Evolutionary conservation across 1,139 yeast species (phyloP).

Genomic region (Kodamaea suecica): DNA sequence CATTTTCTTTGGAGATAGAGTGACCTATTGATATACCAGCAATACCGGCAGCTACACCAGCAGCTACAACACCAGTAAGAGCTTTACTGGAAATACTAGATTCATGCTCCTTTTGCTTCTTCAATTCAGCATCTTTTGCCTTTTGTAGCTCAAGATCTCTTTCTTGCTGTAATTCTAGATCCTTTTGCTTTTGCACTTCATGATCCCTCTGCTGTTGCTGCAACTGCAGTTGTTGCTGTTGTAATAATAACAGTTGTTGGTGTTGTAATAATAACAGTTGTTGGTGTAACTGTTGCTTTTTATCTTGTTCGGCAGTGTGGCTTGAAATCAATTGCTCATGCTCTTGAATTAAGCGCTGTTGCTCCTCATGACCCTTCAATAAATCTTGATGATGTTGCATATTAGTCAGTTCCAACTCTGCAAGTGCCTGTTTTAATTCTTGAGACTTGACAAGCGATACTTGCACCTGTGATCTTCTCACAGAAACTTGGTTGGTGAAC

Average conservation of each 20-base stretch:
- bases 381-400: slow-evolving; percentile 25
- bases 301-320: slow-evolving; percentile 7
- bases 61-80: slow-evolving; percentile 14
- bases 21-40: slow-evolving; percentile 14
- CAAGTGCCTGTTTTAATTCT: slow-evolving; percentile 32
- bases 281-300: slow-evolving; percentile 6
- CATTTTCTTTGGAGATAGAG: not conserved
- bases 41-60: slow-evolving; percentile 17
- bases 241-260: slow-evolving; percentile 6
- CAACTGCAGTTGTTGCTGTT: slow-evolving; percentile 22
- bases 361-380: slow-evolving; percentile 22
- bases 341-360: slow-evolving; percentile 12
- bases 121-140: not conserved
- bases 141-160: slow-evolving; percentile 1
- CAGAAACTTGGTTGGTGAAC: slow-evolving; percentile 60
- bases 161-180: not conserved
- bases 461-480: slow-evolving; percentile 66
- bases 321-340: slow-evolving; percentile 6
- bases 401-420: slow-evolving; percentile 27
- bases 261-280: slow-evolving; percentile 3
- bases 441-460: slow-evolving; percentile 58
- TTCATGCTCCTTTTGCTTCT: slow-evolving; percentile 1
- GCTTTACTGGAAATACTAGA: slow-evolving; percentile 9
- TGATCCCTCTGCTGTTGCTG: slow-evolving; percentile 36
- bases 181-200: slow-evolving; percentile 8